These are phyloP conservation scores for Saccharomycopsis hybrid DNA, from an alignment of 1,139 yeast species.

Conservation along the genomic window DNA sequence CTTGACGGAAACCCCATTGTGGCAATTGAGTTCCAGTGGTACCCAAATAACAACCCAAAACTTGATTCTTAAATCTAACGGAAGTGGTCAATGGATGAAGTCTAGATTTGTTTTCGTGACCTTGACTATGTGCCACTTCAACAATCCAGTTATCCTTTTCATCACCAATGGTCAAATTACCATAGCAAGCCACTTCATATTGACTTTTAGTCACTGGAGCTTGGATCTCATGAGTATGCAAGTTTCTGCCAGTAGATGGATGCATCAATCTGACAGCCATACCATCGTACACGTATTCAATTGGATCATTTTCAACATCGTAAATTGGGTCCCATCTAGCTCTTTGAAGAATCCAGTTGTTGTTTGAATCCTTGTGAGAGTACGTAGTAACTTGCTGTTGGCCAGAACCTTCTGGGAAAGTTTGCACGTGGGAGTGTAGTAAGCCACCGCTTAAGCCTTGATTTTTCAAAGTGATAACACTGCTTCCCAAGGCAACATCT, in stretches of 20 bases:
- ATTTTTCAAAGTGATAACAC: constrained; percentile 73
- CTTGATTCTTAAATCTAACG: constrained; percentile 65
- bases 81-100: constrained; percentile 87
- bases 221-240: constrained; percentile 77
- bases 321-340: constrained; percentile 54
- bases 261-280: constrained; percentile 75
- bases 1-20: constrained; percentile 98
- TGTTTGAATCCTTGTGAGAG: constrained; percentile 85
- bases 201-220: constrained; percentile 74
- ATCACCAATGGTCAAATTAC: constrained; percentile 83
- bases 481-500: constrained; percentile 74
- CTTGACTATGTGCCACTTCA: constrained; percentile 76
- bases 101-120: constrained; percentile 55
- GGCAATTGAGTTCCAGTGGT: constrained; percentile 79
- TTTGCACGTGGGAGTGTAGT: constrained; percentile 90
- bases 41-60: constrained; percentile 76
- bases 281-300: constrained; percentile 62
- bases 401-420: constrained; percentile 89
- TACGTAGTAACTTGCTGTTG: constrained; percentile 97
- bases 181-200: constrained; percentile 90
- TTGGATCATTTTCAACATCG: constrained; percentile 42
- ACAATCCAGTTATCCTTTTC: constrained; percentile 89
- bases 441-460: constrained; percentile 92
- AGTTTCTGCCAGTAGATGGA: constrained; percentile 75
- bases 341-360: constrained; percentile 83